Conservation (phyloP, 805 yeast genomes). For the Barnettozyma salicaria region DNA sequence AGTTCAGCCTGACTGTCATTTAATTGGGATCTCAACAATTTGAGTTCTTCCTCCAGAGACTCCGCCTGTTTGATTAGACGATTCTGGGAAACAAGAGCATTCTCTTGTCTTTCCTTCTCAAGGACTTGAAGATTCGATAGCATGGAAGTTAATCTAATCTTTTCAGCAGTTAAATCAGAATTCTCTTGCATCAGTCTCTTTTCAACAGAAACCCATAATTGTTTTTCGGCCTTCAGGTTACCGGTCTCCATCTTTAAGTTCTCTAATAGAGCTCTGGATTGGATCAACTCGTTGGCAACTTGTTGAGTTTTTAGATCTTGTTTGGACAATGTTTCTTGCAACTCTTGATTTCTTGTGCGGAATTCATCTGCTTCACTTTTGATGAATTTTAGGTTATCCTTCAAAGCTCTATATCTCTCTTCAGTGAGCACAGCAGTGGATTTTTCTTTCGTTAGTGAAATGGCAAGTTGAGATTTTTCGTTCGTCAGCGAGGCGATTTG, state of each 20-base stretch:
- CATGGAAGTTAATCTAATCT: slow-evolving; percentile 48
- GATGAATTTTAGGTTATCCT: slow-evolving; percentile 34
- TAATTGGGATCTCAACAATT: slow-evolving; percentile 39
- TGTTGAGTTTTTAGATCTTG: slow-evolving; percentile 46
- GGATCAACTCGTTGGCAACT: slow-evolving; percentile 49
- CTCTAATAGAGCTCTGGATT: slow-evolving; percentile 42
- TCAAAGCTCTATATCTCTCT: slow-evolving; percentile 41
- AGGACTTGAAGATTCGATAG: slow-evolving; percentile 55
- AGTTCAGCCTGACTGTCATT: slow-evolving; percentile 46
- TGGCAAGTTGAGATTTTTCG: slow-evolving; percentile 41
- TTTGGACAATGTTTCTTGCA: slow-evolving; percentile 38
- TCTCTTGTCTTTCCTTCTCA: slow-evolving; percentile 54
- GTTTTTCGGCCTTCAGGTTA: slow-evolving; percentile 49
- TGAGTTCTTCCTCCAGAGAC: slow-evolving; percentile 42
- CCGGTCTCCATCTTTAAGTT: slow-evolving; percentile 39
- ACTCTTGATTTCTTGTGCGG: slow-evolving; percentile 30
- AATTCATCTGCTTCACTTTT: slow-evolving; percentile 43
- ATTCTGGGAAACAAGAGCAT: slow-evolving; percentile 43
- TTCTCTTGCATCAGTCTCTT: slow-evolving; percentile 48
- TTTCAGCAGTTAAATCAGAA: slow-evolving; percentile 49
- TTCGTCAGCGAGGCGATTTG: slow-evolving; percentile 36
- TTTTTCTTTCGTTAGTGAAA: slow-evolving; percentile 47
- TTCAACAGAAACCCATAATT: slow-evolving; percentile 43
- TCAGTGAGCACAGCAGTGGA: slow-evolving; percentile 49
- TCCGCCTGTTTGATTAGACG: slow-evolving; percentile 45